Conservation (phyloP, 2,329 filamentous ascomycete species). For the Amauroascus verrucosus region DNA sequence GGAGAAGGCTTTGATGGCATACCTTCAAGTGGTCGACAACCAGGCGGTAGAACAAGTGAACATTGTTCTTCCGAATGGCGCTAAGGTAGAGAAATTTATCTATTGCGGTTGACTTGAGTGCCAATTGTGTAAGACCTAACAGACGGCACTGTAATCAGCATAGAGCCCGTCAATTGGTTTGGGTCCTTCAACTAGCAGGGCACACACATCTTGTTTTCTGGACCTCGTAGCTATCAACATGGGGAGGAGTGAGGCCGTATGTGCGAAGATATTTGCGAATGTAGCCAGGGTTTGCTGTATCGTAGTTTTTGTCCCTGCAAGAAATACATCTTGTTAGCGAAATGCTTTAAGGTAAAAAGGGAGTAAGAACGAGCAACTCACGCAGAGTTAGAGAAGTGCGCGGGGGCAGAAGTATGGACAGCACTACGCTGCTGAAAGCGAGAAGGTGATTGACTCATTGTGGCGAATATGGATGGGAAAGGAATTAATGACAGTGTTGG, state of each 20-base stretch:
- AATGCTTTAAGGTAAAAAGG: not conserved
- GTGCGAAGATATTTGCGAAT: conserved; percentile 44
- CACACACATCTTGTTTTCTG: conserved; percentile 40
- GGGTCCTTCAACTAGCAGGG: not conserved
- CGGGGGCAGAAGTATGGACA: conserved; percentile 29
- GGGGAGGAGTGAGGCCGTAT: conserved; percentile 42
- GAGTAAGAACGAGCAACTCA: conserved; percentile 20
- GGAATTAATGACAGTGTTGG: not conserved
- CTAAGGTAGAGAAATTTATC: conserved; percentile 44
- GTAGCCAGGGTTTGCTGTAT: conserved; percentile 41
- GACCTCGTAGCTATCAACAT: conserved; percentile 40
- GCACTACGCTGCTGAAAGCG: conserved; percentile 28
- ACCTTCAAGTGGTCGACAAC: conserved; percentile 40
- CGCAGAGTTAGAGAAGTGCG: conserved; percentile 26
- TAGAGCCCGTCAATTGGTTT: not conserved
- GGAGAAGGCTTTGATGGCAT: conserved; percentile 11
- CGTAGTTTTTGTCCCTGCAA: conserved; percentile 36
- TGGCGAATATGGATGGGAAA: conserved; percentile 1
- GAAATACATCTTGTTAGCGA: not conserved
- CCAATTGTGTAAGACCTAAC: conserved; percentile 37
- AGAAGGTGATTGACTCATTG: conserved; percentile 13
- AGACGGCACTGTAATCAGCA: conserved; percentile 3
- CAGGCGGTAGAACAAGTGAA: conserved; percentile 44
- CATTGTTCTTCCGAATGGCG: conserved; percentile 42
- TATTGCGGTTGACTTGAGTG: conserved; percentile 38